Conservation (phyloP, 108 stramenopile species). For the Skeletonema marinoi region DNA sequence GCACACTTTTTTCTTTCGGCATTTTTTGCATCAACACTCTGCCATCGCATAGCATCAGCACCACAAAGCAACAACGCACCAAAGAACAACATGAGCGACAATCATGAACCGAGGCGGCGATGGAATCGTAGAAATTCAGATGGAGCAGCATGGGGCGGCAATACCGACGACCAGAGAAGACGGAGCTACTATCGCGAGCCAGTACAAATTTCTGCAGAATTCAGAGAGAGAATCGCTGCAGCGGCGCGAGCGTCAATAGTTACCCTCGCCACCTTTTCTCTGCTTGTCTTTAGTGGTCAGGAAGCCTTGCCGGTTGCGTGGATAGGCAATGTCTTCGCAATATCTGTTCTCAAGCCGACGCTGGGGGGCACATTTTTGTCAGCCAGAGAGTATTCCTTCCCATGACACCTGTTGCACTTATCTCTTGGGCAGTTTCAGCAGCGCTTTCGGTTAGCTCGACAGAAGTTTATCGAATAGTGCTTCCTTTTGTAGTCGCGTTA, state of each 20-base stretch:
- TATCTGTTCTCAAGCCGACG: conserved; percentile 19
- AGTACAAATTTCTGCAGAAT: conserved; percentile 8
- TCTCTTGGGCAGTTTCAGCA: conserved; percentile 23
- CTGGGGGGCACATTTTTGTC: conserved; percentile 29
- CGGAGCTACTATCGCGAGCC: conserved; percentile 3
- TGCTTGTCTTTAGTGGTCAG: conserved; percentile 15
- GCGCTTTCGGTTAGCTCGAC: conserved; percentile 13
- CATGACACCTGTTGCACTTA: conserved; percentile 26
- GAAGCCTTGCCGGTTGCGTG: conserved; percentile 13
- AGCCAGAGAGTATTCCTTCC: conserved; percentile 18
- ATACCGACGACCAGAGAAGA: not conserved
- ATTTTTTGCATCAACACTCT: too few species aligned
- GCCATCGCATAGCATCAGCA: too few species aligned
- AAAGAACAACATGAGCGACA: not conserved
- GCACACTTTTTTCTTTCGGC: too few species aligned
- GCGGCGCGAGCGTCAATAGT: conserved; percentile 4
- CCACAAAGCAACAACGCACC: not conserved
- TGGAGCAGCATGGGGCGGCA: not conserved
- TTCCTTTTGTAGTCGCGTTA: conserved; percentile 20
- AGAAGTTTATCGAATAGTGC: conserved; percentile 7
- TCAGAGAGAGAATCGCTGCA: conserved; percentile 9
- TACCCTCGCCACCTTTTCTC: not conserved
- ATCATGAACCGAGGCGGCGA: not conserved
- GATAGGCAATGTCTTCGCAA: conserved; percentile 53
- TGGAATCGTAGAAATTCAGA: conserved; percentile 18